Evolutionary conservation across 805 yeast genomes (phyloP).

Genomic region (Osmozyma mogii): DNA sequence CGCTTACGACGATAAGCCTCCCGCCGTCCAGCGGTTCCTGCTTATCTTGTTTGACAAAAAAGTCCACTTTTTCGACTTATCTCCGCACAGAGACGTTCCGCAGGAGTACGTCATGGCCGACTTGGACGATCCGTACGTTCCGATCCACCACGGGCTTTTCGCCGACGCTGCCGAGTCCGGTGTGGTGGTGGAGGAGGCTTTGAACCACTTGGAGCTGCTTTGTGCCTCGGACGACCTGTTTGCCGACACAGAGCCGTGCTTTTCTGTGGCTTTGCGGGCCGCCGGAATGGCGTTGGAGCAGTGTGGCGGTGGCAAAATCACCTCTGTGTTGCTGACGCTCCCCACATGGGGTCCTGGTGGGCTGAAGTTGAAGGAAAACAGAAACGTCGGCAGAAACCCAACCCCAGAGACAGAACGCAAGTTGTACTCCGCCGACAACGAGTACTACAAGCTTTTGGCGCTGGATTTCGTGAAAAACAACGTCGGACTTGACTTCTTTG

Average conservation of each 20-base stretch:
- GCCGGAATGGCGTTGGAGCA: conserved; percentile 54
- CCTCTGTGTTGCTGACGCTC: conserved; percentile 54
- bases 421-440: conserved; percentile 50
- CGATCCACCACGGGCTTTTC: conserved; percentile 68
- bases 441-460: conserved; percentile 54
- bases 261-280: conserved; percentile 69
- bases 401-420: conserved; percentile 39
- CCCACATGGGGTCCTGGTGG: conserved; percentile 83
- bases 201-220: conserved; percentile 48
- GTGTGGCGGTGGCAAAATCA: conserved; percentile 80
- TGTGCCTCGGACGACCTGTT: conserved; percentile 26
- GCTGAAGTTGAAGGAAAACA: conserved; percentile 38
- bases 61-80: conserved; percentile 66
- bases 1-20: conserved; percentile 15
- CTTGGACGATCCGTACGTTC: conserved; percentile 73
- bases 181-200: conserved; percentile 55
- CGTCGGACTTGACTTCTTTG: conserved; percentile 72
- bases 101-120: conserved; percentile 59
- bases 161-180: conserved; percentile 69
- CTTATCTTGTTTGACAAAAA: conserved; percentile 70
- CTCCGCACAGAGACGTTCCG: conserved; percentile 47
- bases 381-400: conserved; percentile 32
- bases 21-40: conserved; percentile 32
- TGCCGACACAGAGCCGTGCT: conserved; percentile 57
- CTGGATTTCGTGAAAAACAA: conserved; percentile 47